A percentile compares a stretch with the other conserved stretches of the same genome.
phyloP scores from a whole-genome alignment of 2,329 filamentous ascomycete genomes.

The Colletotrichum sp. region DNA sequence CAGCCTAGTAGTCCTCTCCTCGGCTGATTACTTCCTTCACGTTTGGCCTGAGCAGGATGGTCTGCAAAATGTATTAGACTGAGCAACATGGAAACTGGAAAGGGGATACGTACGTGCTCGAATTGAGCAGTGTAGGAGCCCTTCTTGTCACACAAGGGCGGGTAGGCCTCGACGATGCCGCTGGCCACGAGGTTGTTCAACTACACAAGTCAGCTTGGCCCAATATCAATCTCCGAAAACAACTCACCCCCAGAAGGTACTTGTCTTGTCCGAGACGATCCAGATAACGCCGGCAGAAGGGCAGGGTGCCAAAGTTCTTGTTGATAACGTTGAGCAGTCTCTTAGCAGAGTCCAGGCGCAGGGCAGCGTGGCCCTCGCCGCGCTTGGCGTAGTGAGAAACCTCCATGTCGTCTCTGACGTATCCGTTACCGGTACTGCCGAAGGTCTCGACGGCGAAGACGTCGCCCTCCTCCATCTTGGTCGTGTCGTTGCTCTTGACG shows the following conservation, averaged over 20 bases:
- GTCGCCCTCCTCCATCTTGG: slow-evolving; percentile 87
- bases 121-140: slow-evolving; percentile 94
- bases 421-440: slow-evolving; percentile 79
- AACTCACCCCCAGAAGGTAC: slow-evolving; percentile 82
- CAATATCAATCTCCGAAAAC: slow-evolving; percentile 26
- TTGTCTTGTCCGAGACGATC: slow-evolving; percentile 95
- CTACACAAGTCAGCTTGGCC: slow-evolving; percentile 45
- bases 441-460: slow-evolving; percentile 86
- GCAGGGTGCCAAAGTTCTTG: slow-evolving; percentile 94
- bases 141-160: slow-evolving; percentile 88
- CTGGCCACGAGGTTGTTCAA: slow-evolving; percentile 84
- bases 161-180: slow-evolving; percentile 90
- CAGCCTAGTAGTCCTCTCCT: slow-evolving; percentile 77
- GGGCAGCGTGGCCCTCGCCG: slow-evolving; percentile 74
- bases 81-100: not conserved
- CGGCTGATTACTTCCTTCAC: slow-evolving; percentile 89
- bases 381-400: slow-evolving; percentile 86
- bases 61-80: slow-evolving; percentile 48
- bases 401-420: slow-evolving; percentile 80
- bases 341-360: slow-evolving; percentile 83
- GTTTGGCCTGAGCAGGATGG: slow-evolving; percentile 77
- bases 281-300: slow-evolving; percentile 89
- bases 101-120: slow-evolving; percentile 76
- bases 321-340: slow-evolving; percentile 87
- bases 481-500: slow-evolving; percentile 76